phyloP scores from a whole-genome alignment of 164 flowering plant genomes.

The Hamamelis virginiana region DNA sequence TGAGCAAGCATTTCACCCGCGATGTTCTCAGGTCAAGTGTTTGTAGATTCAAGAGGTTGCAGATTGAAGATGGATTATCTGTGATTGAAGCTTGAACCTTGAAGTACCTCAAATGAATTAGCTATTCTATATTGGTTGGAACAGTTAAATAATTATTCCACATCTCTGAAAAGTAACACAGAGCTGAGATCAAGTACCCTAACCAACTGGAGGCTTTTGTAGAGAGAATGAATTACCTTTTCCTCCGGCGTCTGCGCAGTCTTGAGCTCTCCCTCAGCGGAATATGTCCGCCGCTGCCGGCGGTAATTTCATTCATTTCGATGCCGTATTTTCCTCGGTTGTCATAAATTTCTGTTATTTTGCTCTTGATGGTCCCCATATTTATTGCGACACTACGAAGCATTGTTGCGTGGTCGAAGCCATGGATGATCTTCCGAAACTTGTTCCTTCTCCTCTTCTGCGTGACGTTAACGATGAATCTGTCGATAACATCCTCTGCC shows the following conservation, averaged over 20 bases:
- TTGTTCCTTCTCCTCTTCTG: background rate
- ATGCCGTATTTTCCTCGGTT: background rate
- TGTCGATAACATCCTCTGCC: constrained; percentile 5
- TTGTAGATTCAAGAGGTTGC: constrained; percentile 13
- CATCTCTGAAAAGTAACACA: background rate
- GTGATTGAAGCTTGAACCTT: background rate
- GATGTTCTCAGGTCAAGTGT: background rate
- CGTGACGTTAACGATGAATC: background rate
- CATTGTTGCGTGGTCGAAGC: background rate
- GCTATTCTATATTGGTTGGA: background rate
- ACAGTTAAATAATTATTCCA: too few relatives aligned
- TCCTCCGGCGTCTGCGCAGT: background rate
- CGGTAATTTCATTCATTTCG: background rate
- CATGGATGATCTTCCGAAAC: background rate
- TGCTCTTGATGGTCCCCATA: background rate
- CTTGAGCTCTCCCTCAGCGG: background rate
- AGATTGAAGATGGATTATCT: background rate
- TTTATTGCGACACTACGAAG: background rate
- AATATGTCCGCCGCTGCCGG: background rate
- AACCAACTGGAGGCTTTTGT: background rate
- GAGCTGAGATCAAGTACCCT: constrained; percentile 6
- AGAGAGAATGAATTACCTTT: background rate
- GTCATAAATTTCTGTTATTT: background rate
- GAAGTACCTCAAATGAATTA: constrained; percentile 10
- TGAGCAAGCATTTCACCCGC: background rate